Evolutionary conservation across 768 basidiomycete species (phyloP).

Genomic region (Mycena floridula): DNA sequence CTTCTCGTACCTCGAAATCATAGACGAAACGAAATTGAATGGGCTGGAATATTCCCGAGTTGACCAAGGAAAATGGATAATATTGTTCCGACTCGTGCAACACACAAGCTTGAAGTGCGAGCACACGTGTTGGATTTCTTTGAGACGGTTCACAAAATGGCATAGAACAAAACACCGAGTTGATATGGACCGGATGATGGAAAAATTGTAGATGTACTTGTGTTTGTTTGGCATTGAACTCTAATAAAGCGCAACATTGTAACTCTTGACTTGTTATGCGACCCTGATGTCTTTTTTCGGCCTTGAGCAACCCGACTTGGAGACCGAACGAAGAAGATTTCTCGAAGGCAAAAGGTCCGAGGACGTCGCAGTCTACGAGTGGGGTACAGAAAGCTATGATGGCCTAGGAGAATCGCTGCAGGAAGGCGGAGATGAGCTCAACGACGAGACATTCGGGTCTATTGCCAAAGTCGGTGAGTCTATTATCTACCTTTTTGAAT

Average conservation of each 20-base stretch:
- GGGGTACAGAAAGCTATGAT: conserved; percentile 89
- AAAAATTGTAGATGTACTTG: not conserved
- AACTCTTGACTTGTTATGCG: not conserved
- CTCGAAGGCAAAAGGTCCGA: conserved; percentile 57
- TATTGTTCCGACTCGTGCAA: conserved; percentile 85
- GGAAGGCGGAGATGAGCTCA: conserved; percentile 89
- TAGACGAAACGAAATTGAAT: conserved; percentile 74
- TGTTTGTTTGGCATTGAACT: not conserved
- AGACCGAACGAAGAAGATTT: conserved; percentile 57
- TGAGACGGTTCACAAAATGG: conserved; percentile 55
- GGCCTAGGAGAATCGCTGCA: conserved; percentile 82
- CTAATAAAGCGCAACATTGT: not conserved
- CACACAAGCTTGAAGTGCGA: conserved; percentile 96
- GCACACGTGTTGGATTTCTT: conserved; percentile 88
- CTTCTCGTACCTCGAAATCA: conserved; percentile 68
- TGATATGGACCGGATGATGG: not conserved
- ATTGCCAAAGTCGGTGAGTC: conserved; percentile 64
- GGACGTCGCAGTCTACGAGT: conserved; percentile 86
- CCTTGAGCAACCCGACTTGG: conserved; percentile 54
- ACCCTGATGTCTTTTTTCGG: conserved; percentile 76
- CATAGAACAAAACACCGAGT: not conserved
- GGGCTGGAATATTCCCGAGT: conserved; percentile 93
- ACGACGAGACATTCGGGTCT: conserved; percentile 94
- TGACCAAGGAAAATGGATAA: conserved; percentile 80
- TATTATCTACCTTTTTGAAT: too few species aligned